Conservation (phyloP, 2,329 filamentous ascomycete species). For the Myotisia sp. region DNA sequence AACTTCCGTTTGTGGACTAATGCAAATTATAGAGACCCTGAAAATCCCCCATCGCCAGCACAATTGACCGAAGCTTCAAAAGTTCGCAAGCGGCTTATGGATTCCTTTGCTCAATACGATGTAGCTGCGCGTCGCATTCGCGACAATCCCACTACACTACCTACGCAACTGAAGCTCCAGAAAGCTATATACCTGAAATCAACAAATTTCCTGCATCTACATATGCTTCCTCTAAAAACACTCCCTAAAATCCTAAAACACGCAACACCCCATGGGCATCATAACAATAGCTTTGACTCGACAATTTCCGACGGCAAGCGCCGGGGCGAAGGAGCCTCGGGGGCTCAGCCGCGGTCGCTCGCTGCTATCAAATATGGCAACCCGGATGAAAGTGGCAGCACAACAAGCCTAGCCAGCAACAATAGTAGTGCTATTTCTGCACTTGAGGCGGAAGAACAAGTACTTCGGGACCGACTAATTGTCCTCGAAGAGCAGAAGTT, state of each 20-base stretch:
- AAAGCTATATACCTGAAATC: conserved; percentile 71
- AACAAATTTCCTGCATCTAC: conserved; percentile 67
- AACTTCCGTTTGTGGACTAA: no score
- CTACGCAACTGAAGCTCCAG: conserved; percentile 61
- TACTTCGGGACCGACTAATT: conserved; percentile 62
- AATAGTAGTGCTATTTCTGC: conserved; percentile 47
- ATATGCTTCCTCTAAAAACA: conserved; percentile 77
- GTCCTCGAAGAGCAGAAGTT: conserved; percentile 86
- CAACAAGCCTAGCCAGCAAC: conserved; percentile 38
- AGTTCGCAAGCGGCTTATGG: conserved; percentile 75
- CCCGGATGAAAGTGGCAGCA: conserved; percentile 33
- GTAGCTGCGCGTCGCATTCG: conserved; percentile 65
- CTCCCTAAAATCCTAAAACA: conserved; percentile 55
- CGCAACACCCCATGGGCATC: conserved; percentile 38
- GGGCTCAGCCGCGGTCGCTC: conserved; percentile 31
- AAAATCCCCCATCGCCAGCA: conserved; percentile 47
- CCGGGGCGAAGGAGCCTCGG: conserved; percentile 14
- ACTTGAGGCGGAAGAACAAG: conserved; percentile 70
- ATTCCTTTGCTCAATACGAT: conserved; percentile 81
- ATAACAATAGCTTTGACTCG: conserved; percentile 16
- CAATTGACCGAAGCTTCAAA: conserved; percentile 78
- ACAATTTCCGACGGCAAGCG: conserved; percentile 10
- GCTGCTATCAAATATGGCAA: conserved; percentile 45
- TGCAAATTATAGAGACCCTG: conserved; percentile 38
- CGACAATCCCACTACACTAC: conserved; percentile 58